phyloP scores from a whole-genome alignment of 140 eudicot genomes.

The Cichorium intybus region DNA sequence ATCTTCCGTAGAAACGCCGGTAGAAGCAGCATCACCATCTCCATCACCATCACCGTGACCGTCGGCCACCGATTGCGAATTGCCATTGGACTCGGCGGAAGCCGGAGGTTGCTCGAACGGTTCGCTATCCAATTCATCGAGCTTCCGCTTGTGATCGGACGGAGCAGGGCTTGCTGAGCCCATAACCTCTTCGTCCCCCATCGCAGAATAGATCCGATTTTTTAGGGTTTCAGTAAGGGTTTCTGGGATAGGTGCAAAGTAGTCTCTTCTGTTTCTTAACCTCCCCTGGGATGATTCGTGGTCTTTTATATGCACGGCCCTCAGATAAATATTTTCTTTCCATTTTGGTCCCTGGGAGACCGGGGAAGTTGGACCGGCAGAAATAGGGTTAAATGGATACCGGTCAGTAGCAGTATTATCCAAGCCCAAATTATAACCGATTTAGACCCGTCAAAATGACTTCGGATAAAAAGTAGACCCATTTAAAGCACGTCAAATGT shows the following conservation, averaged over 20 bases:
- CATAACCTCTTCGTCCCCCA: constrained; percentile 66
- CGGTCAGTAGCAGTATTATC: too few species aligned
- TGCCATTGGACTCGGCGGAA: constrained; percentile 26
- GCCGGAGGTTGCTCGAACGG: constrained; percentile 36
- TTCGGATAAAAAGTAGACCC: too few species aligned
- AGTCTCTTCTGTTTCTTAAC: constrained; percentile 14
- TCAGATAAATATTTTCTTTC: not conserved
- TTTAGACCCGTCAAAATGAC: not conserved
- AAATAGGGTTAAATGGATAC: not conserved
- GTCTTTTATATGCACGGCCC: not conserved
- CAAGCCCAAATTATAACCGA: not conserved
- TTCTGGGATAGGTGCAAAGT: constrained; percentile 5
- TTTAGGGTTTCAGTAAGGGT: constrained; percentile 36
- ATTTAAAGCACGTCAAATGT: too few species aligned
- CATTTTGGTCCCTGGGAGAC: not conserved
- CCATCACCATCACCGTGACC: constrained; percentile 22
- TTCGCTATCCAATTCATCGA: constrained; percentile 57
- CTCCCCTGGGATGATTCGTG: not conserved
- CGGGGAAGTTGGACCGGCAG: not conserved
- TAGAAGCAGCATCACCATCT: constrained; percentile 26
- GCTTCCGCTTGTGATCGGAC: constrained; percentile 66
- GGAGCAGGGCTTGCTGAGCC: constrained; percentile 43
- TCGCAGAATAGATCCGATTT: constrained; percentile 31
- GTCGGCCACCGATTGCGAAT: constrained; percentile 23
- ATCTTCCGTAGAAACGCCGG: constrained; percentile 44